phyloP scores from a whole-genome alignment of 2,329 filamentous ascomycete genomes.

The Huntiella omanensis region DNA sequence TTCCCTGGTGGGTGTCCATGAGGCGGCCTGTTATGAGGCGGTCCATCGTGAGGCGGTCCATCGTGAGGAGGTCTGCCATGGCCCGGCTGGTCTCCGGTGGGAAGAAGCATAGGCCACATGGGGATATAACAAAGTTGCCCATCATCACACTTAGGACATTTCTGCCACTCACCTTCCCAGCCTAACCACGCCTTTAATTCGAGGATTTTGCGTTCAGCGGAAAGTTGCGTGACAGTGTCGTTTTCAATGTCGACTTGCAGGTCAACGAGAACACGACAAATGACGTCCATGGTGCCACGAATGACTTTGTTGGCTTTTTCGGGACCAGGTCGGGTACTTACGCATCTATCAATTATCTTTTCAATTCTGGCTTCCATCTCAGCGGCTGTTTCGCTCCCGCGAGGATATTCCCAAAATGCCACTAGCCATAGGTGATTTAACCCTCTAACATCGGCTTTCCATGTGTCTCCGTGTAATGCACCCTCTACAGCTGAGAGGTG shows the following conservation, averaged over 20 bases:
- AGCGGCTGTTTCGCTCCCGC: not conserved
- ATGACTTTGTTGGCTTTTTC: constrained; percentile 23
- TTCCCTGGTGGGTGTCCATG: constrained; percentile 4
- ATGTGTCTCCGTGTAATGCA: no score
- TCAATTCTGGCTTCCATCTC: constrained; percentile 19
- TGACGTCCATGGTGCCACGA: constrained; percentile 23
- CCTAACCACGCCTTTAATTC: constrained; percentile 30
- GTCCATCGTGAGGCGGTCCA: not conserved
- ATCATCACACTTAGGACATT: constrained; percentile 23
- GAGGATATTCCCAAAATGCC: constrained; percentile 26
- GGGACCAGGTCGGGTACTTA: constrained; percentile 17
- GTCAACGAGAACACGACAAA: not conserved
- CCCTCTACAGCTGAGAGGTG: constrained; percentile 13
- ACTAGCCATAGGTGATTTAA: constrained; percentile 26
- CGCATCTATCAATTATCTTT: constrained; percentile 18
- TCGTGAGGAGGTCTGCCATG: constrained; percentile 7
- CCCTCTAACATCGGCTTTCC: constrained; percentile 18
- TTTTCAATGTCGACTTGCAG: not conserved
- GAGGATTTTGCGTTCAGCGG: constrained; percentile 15
- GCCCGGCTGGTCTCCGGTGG: constrained; percentile 10
- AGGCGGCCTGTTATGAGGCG: not conserved
- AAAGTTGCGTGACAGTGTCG: not conserved
- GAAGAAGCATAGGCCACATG: constrained; percentile 26
- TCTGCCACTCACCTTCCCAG: constrained; percentile 27
- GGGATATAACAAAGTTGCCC: constrained; percentile 30